Base-by-base conservation (phyloP, 768 basidiomycete species). In the Russula vinacea region DNA sequence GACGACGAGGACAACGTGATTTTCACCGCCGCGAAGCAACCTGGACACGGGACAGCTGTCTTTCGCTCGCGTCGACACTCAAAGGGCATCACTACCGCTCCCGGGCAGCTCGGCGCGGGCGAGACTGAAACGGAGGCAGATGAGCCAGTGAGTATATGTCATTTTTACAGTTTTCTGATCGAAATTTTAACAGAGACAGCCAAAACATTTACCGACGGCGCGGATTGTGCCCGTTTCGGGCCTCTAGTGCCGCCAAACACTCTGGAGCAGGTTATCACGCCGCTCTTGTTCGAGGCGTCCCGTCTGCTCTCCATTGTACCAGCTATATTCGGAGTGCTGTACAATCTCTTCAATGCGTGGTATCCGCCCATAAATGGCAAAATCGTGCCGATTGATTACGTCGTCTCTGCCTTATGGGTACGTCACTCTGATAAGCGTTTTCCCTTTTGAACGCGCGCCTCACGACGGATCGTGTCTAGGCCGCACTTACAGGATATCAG, bases 401-500 rank as follows among this genome's bases (percentile, higher is more conserved):
- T 84, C 57, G 76, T 91, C 32, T 83, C 88, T 44, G 81, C 83
- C 11, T 75, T 92, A 33, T 92, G 91, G 91, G 90, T 89, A 70
- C 22, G 81, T 70, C 53, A 57, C 47, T 35, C 37, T 58, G 44
- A 45, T 58, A 16, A 49, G 42, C 37, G 54, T 9, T 47, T n/a
- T 29, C 54, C 29, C 29, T 29, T 22, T 33, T 16, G 19, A 19
- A 19, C 47, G n/a, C 47, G n/a, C 16, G 2, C 24, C 56, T 52
- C 42, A n/a, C n/a, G 51, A 61, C 37, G 22, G 29, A 17, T 40
- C 44, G 22, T 44, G n/a, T 8, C n/a, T 22, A 93, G 92, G 83
- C 91, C 1, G 76, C 92, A 26, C 78, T 94, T 7, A 96, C 94
- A 16, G 95, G 90, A 24, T 87, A 90, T 72, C 94, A 96, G 74